These are phyloP conservation scores for Colletotrichum paranaense DNA, from an alignment of 2,329 filamentous ascomycete genomes.

Conservation along the genomic window DNA sequence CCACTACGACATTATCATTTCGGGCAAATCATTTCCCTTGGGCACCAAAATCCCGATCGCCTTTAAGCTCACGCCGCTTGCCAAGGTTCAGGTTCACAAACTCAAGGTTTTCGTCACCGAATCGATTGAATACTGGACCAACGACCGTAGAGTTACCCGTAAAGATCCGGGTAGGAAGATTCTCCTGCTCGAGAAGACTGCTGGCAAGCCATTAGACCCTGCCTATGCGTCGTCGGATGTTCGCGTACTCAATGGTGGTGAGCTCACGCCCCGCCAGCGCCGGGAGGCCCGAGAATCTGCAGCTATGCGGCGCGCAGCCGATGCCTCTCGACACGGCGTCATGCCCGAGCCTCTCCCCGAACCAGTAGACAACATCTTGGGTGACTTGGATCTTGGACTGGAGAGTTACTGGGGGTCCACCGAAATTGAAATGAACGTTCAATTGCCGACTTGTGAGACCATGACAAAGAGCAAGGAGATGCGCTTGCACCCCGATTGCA, in stretches of 20 bases:
- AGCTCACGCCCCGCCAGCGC: conserved; percentile 67
- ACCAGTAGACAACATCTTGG: conserved; percentile 77
- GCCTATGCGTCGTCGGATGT: conserved; percentile 82
- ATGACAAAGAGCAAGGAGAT: conserved; percentile 78
- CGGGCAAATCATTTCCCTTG: conserved; percentile 92
- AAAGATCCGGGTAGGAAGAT: conserved; percentile 88
- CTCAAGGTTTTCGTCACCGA: conserved; percentile 93
- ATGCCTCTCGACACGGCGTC: conserved; percentile 57
- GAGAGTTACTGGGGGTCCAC: conserved; percentile 86
- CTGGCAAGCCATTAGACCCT: conserved; percentile 79
- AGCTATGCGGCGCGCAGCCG: conserved; percentile 62
- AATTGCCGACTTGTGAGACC: conserved; percentile 87
- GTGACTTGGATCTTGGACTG: conserved; percentile 77
- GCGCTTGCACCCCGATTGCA: conserved; percentile 87
- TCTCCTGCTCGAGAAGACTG: conserved; percentile 86
- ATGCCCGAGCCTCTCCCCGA: conserved; percentile 59
- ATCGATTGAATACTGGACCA: conserved; percentile 90
- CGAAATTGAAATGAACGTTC: conserved; percentile 94
- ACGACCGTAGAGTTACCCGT: conserved; percentile 84
- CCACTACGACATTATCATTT: conserved; percentile 96
- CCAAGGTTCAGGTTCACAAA: conserved; percentile 93
- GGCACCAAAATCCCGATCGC: conserved; percentile 90
- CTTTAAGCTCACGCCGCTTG: conserved; percentile 91
- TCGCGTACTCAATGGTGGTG: conserved; percentile 82
- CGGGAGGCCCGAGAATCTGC: conserved; percentile 60